Conservation (phyloP, 192 early-diverging fungal species). For the Oehlia diaphana region DNA sequence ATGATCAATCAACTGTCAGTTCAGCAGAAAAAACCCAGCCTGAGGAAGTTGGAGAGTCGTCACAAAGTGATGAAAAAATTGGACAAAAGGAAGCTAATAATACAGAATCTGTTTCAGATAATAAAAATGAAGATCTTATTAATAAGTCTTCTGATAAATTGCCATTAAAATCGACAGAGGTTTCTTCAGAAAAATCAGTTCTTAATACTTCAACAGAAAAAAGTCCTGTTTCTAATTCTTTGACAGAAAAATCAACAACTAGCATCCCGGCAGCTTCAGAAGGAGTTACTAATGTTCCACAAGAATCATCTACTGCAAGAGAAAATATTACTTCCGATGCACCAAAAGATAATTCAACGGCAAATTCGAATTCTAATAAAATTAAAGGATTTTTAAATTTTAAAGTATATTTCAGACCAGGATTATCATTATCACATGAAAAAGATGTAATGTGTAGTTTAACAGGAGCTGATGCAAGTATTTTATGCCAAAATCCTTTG, state of each 20-base stretch:
- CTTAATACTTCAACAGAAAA: background rate
- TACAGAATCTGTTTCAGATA: background rate
- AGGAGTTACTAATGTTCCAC: background rate
- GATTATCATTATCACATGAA: conserved; percentile 2
- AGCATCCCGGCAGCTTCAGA: background rate
- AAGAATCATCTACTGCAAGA: background rate
- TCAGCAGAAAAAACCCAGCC: background rate
- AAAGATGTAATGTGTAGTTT: background rate
- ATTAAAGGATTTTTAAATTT: background rate
- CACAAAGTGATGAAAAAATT: background rate
- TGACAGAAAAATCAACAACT: too few species aligned
- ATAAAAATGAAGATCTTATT: background rate
- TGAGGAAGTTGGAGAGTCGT: background rate
- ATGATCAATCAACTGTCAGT: background rate
- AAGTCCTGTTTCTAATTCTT: too few species aligned
- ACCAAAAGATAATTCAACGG: background rate
- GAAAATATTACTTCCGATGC: background rate
- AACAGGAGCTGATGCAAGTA: conserved; percentile 7
- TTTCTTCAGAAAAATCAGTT: background rate
- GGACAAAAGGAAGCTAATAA: background rate
- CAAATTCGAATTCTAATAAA: background rate
- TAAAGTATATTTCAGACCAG: conserved; percentile 7
- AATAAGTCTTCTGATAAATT: background rate
- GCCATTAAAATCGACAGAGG: background rate
- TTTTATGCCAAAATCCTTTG: conserved; percentile 5